Conservation (phyloP, 1,284 basidiomycete species). For the Apiotrichum sp. region DNA sequence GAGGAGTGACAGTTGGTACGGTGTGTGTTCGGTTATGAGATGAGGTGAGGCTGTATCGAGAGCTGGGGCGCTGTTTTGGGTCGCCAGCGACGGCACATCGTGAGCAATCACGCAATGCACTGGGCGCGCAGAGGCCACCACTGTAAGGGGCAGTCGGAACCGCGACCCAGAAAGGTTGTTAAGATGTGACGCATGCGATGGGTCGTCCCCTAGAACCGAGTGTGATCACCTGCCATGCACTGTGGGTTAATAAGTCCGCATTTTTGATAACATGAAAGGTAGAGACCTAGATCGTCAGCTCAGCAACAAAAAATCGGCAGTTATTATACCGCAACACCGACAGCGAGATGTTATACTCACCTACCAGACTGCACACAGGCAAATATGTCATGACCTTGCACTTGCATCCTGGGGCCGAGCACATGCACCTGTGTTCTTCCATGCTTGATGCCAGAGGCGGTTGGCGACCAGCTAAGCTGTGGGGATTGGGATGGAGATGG, state of each 20-base stretch:
- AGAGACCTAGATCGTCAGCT: background rate
- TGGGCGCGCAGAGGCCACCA: too few relatives aligned
- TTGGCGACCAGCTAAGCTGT: background rate
- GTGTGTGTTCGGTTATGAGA: too few relatives aligned
- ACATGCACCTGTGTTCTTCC: constrained; percentile 18
- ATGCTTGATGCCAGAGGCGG: constrained; percentile 3
- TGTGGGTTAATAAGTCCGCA: background rate
- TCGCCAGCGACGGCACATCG: too few relatives aligned
- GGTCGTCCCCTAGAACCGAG: constrained; percentile 9
- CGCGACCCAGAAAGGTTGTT: background rate
- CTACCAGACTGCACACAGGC: constrained; percentile 15
- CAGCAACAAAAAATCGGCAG: background rate
- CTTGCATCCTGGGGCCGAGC: constrained; percentile 17
- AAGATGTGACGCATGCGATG: background rate
- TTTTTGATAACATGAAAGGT: background rate
- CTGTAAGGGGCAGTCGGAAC: background rate
- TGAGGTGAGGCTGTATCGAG: too few relatives aligned
- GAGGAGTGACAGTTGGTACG: too few relatives aligned
- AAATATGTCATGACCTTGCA: constrained; percentile 19
- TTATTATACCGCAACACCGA: background rate
- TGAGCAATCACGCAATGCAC: too few relatives aligned
- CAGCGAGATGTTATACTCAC: background rate
- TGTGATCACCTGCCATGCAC: constrained; percentile 18
- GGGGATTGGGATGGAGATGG: background rate
- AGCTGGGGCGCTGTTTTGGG: too few relatives aligned